These are phyloP conservation scores for Crithidia thermophila DNA, from an alignment of 208 protist species.

Conservation along the genomic window DNA sequence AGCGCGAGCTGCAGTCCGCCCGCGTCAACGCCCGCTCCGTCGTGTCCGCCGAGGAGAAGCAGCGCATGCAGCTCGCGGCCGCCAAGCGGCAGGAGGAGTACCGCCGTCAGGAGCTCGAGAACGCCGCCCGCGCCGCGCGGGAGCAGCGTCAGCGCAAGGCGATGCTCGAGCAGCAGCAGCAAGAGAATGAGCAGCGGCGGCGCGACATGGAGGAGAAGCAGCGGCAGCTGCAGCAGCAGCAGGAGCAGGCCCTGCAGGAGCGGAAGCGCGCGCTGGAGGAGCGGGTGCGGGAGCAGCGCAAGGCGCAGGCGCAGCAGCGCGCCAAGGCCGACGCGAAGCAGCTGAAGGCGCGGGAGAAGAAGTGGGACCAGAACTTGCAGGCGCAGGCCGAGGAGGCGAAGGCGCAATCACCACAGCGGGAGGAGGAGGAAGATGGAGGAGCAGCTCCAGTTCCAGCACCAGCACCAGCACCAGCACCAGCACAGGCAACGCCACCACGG, in stretches of 20 bases:
- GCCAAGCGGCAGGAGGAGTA: conserved; percentile 54
- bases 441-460: conserved; percentile 16
- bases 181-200: conserved; percentile 50
- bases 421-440: too few relatives aligned
- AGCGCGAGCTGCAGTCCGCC: conserved; percentile 61
- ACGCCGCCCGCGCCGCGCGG: conserved; percentile 44
- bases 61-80: conserved; percentile 42
- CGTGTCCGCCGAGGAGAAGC: conserved; percentile 48
- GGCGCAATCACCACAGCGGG: conserved; percentile 21
- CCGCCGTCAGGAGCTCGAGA: conserved; percentile 49
- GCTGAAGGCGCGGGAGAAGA: conserved; percentile 63
- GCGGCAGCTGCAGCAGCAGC: conserved; percentile 46
- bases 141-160: conserved; percentile 47
- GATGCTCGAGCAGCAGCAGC: conserved; percentile 57
- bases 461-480: too few relatives aligned
- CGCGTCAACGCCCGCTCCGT: conserved; percentile 48
- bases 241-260: conserved; percentile 52
- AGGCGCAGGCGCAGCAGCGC: conserved; percentile 41
- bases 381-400: conserved; percentile 47
- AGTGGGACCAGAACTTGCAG: conserved; percentile 77
- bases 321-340: conserved; percentile 49
- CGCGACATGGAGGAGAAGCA: conserved; percentile 54
- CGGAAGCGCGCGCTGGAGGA: conserved; percentile 67
- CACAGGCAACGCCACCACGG: too few relatives aligned
- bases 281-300: conserved; percentile 69